Evolutionary conservation across 148 eudicot species (phyloP).

Genomic region (Diospyros kaki): DNA sequence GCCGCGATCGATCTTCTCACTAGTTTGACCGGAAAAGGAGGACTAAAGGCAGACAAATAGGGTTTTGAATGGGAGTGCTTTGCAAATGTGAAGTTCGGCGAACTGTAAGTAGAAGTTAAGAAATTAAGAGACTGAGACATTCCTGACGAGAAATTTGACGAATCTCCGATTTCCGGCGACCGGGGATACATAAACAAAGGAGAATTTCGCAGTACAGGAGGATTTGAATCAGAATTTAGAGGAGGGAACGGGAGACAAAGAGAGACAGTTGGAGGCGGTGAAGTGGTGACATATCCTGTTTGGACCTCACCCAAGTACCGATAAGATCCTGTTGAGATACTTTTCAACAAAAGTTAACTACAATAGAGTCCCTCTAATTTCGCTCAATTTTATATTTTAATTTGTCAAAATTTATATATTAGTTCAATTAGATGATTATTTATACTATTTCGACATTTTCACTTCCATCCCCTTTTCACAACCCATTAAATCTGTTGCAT

Average conservation of each 20-base stretch:
- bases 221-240: not conserved
- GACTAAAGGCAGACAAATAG: slow-evolving; percentile 12
- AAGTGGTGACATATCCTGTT: no score
- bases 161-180: not conserved
- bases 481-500: no score
- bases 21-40: slow-evolving; percentile 5
- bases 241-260: not conserved
- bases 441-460: no score
- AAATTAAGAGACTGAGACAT: slow-evolving; percentile 52
- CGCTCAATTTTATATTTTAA: no score
- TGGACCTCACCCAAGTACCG: no score
- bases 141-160: not conserved
- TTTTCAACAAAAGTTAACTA: no score
- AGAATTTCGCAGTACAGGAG: not conserved
- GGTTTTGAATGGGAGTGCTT: slow-evolving; percentile 19
- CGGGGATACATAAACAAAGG: not conserved
- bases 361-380: no score
- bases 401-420: no score
- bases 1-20: not conserved
- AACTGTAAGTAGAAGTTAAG: slow-evolving; percentile 21
- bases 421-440: no score
- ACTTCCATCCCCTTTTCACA: no score
- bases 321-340: no score
- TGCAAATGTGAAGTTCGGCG: slow-evolving; percentile 9
- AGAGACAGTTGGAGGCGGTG: not conserved